phyloP scores from a whole-genome alignment of 106 monocot genomes.

The Dendrobium catenatum region DNA sequence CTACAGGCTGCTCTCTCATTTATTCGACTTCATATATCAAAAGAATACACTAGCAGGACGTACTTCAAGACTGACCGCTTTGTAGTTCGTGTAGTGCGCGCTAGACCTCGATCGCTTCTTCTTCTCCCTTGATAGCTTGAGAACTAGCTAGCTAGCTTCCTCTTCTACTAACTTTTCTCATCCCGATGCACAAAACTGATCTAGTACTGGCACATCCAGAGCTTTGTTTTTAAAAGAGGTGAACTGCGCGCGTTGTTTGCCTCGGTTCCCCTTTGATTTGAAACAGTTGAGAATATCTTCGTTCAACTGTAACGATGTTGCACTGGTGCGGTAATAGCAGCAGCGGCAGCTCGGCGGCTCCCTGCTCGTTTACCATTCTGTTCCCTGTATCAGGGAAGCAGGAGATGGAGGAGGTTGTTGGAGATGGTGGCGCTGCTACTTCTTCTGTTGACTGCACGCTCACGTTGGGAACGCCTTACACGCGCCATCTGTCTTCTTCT shows the following conservation, averaged over 20 bases:
- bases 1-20: not conserved
- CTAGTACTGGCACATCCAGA: not conserved
- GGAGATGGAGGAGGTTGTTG: not conserved
- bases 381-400: conserved; percentile 29
- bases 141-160: not conserved
- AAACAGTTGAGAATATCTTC: not conserved
- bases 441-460: conserved; percentile 80
- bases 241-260: not conserved
- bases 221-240: conserved; percentile 1
- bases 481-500: conserved; percentile 24
- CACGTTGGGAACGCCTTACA: conserved; percentile 77
- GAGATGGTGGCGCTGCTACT: not conserved
- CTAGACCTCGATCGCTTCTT: conserved; percentile 2
- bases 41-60: conserved; percentile 5
- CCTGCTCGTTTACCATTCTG: conserved; percentile 39
- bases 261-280: not conserved
- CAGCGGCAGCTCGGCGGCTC: conserved; percentile 2
- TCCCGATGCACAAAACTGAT: conserved; percentile 8
- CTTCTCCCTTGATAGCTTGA: not conserved
- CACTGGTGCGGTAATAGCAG: conserved; percentile 19
- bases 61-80: conserved; percentile 9
- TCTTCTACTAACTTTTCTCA: not conserved
- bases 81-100: not conserved
- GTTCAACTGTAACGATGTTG: conserved; percentile 13
- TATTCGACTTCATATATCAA: not conserved